Base-by-base conservation (phyloP, 208 protist species). In the Endotrypanum monterogeii region DNA sequence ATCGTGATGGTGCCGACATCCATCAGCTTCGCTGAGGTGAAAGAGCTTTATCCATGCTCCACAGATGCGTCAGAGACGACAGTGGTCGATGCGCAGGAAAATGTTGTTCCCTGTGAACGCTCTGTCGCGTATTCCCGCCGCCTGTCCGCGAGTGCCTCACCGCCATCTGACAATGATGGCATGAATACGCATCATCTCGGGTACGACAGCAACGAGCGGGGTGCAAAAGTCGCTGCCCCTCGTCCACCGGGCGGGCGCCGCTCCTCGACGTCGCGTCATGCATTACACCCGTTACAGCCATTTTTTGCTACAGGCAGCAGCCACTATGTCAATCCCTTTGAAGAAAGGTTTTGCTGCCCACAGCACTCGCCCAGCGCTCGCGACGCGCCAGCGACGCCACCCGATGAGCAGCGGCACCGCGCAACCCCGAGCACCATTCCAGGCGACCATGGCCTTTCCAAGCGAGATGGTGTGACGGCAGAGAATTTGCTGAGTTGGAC, bases 1-100 rank as follows among this genome's bases (percentile, higher is more conserved):
- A 78, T 85, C 14, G 80, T 88, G 35, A 73, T 85, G 56, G 61
- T 74, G 52, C 28, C 30, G 9, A 23, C 68, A 41, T 20, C 55
- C 8, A 18, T 57, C 16, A 44, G 28, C 63, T 37, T 25, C 20
- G n/a, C 44, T 16, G 2, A n/a, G 56, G 30, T 44, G 12, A 3
- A 70, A 37, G 51, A 56, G 30, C 3, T 41, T 1, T 18, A 35
- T 28, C 30, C 35, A 55, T 32, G 37, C 16, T 46, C 23, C 9
- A 23, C 35, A 48, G 37, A 65, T 30, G 23, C n/a, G 12, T 18
- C 30, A 3, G 58, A 57, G 18, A n/a, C 28, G 20, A 37, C 46
- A 23, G 46, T 11, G 12, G 58, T 44, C 8, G 41, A 67, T 4
- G 71, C 12, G 6, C n/a, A 55, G 35, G 56, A 63, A 41, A 37